phyloP scores from a whole-genome alignment of 768 basidiomycete genomes.

The Termitomyces sp. region DNA sequence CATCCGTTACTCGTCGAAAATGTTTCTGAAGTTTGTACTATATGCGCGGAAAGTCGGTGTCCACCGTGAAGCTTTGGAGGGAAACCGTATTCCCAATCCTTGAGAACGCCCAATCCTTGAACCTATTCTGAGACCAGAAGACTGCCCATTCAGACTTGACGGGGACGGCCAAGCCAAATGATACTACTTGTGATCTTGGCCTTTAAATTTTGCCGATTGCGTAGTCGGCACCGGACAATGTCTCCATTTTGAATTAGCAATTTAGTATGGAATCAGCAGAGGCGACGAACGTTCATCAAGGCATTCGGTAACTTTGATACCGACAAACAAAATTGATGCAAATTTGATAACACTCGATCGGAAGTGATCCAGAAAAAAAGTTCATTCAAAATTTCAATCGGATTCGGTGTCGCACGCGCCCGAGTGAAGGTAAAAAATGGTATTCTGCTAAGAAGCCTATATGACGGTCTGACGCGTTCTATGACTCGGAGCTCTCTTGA shows the following conservation, averaged over 20 bases:
- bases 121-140: too few species aligned
- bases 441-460: not conserved
- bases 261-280: too few species aligned
- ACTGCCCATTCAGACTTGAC: too few species aligned
- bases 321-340: not conserved
- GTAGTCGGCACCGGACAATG: too few species aligned
- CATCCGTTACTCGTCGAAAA: not conserved
- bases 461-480: too few species aligned
- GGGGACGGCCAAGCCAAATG: not conserved
- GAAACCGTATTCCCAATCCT: not conserved
- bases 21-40: not conserved
- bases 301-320: not conserved
- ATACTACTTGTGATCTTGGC: too few species aligned
- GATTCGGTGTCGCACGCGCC: not conserved
- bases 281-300: constrained; percentile 8
- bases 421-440: not conserved
- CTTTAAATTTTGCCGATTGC: too few species aligned
- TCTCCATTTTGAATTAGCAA: too few species aligned
- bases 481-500: too few species aligned
- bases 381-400: too few species aligned
- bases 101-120: too few species aligned
- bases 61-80: not conserved
- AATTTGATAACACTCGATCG: not conserved
- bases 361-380: not conserved
- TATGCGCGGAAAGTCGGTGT: not conserved